Base-by-base conservation (phyloP, 2,329 filamentous ascomycete genomes). In the Periconia macrospinosa region DNA sequence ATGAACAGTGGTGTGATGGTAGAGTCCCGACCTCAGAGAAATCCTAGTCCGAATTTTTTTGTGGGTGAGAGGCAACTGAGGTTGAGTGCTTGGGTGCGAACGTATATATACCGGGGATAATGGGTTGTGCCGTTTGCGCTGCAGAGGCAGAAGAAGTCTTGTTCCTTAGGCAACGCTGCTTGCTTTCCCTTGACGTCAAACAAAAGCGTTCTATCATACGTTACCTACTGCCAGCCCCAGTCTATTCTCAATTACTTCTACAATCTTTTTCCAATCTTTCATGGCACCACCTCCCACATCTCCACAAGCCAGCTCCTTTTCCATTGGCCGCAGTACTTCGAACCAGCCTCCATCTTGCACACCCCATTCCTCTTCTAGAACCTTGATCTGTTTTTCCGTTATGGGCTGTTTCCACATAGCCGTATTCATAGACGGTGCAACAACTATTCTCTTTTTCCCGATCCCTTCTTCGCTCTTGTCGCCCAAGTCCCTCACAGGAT, bases 351-450 rank as follows among this genome's bases (percentile, higher is more conserved):
- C 68, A 35, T 70, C 72, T 44, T 60, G 60, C 9, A 67, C 62
- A 6, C 86, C 87, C 91, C 92, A 96, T 53, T 92, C 89, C 45
- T 88, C 82, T 58, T 87, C 82, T 45, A 97, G 76, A 0, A 89
- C 78, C 41, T 76, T 76, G 37, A 96, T 75, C 59, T 96, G 91
- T 58, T 83, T 85, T 47, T 76, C 80, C 1, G 92, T 96, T 44
- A 96, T 78, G 1, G 92, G 92, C 69, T 97, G 91, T 51, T 81
- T 79, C 88, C 90, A 96, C 92, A 96, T 96, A 3, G 87, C 86
- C 20, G 86, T 91, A 71, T 97, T 96, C 91, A 96, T 96, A 30
- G 89, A 86, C 1, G 88, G 87, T 2, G 89, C 89, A 0, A 93
- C 88, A 1, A 94, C 66, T 35, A 96, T 91, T 58, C 80, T 83